Percentiles rank a stretch among this genome's conserved stretches.
Conservation (phyloP, 768 basidiomycete species). For the Thelephora aurantiotincta region DNA sequence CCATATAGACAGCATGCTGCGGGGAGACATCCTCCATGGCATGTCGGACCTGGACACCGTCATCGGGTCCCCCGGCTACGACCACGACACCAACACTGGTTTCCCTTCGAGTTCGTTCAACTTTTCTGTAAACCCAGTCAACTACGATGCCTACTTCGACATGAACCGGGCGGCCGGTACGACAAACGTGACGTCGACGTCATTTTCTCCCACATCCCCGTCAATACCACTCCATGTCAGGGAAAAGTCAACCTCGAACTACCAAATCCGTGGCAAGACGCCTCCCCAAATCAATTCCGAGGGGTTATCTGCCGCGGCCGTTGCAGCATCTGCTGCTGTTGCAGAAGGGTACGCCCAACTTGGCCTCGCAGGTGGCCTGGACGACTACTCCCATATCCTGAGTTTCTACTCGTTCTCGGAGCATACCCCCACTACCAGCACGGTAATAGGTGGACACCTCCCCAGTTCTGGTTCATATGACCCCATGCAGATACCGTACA, state of each 20-base stretch:
- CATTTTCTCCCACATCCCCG: not conserved
- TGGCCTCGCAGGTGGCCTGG: conserved; percentile 36
- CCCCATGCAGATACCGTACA: conserved; percentile 36
- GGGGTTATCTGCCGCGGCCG: conserved; percentile 50
- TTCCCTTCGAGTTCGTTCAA: conserved; percentile 63
- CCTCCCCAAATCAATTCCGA: conserved; percentile 23
- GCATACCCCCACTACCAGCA: too few species aligned
- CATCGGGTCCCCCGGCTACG: conserved; percentile 20
- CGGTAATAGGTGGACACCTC: conserved; percentile 35
- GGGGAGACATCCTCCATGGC: conserved; percentile 58
- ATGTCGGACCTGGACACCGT: conserved; percentile 13
- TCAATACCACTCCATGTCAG: not conserved
- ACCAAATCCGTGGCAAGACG: conserved; percentile 20
- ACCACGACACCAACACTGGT: conserved; percentile 26
- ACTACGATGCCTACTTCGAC: conserved; percentile 46
- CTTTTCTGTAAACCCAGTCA: conserved; percentile 41
- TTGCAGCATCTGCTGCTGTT: conserved; percentile 53
- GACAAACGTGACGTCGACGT: conserved; percentile 4
- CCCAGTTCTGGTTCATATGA: conserved; percentile 22
- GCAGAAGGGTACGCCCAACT: conserved; percentile 62
- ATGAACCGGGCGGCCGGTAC: conserved; percentile 1
- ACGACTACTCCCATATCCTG: conserved; percentile 57
- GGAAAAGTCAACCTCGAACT: conserved; percentile 14
- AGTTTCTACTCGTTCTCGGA: conserved; percentile 20
- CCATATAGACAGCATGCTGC: conserved; percentile 65